phyloP scores from a whole-genome alignment of 352 stramenopile genomes.

The Phytophthora cryptogea region DNA sequence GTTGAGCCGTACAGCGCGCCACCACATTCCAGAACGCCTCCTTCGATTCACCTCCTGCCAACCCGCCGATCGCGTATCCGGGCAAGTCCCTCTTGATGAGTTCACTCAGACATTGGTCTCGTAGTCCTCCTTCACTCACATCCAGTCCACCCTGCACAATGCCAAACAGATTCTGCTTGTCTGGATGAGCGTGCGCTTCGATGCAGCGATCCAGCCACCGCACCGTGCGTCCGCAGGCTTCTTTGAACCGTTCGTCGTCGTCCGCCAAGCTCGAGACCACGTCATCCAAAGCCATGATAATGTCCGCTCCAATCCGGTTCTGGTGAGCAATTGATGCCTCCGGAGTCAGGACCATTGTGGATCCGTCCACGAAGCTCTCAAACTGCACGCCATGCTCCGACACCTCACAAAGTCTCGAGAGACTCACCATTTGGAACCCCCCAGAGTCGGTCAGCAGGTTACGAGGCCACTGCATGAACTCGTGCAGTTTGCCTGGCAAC shows the following conservation, averaged over 20 bases:
- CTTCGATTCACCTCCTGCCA: conserved; percentile 93
- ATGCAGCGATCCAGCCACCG: conserved; percentile 97
- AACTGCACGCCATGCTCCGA: conserved; percentile 81
- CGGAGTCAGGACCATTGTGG: conserved; percentile 93
- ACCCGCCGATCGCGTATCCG: conserved; percentile 96
- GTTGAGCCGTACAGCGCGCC: conserved; percentile 57
- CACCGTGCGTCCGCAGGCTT: conserved; percentile 93
- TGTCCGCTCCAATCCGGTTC: conserved; percentile 97
- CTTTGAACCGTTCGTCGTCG: conserved; percentile 89
- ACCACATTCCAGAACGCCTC: conserved; percentile 97
- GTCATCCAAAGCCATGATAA: conserved; percentile 99
- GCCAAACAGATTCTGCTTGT: conserved; percentile 96
- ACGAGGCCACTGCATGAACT: conserved; percentile 95
- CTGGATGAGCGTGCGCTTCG: conserved; percentile 78
- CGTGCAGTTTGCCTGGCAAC: conserved; percentile 91
- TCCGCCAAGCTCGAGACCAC: conserved; percentile 92
- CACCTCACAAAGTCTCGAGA: conserved; percentile 95
- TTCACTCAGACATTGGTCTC: conserved; percentile 93
- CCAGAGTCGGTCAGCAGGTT: conserved; percentile 97
- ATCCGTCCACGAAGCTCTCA: conserved; percentile 90
- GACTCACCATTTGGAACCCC: conserved; percentile 98
- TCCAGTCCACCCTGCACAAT: conserved; percentile 97
- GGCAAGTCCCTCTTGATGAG: conserved; percentile 85
- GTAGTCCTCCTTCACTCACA: conserved; percentile 86
- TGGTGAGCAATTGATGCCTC: conserved; percentile 93